Base-by-base conservation (phyloP, 805 yeast species). In the Kuraishia piskuri region DNA sequence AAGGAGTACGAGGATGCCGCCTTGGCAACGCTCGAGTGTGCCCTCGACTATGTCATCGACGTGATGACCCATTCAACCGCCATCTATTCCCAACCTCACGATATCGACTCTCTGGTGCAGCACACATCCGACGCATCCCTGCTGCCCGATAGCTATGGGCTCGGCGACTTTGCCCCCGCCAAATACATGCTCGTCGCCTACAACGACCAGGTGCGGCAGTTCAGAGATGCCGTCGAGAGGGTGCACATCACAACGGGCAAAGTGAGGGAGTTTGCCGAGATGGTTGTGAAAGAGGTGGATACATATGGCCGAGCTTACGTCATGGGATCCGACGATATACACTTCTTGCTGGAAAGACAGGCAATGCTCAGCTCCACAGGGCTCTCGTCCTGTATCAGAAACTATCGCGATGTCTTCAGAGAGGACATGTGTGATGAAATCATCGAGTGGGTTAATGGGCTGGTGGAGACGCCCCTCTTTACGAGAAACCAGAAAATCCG, bases 341-440 rank as follows among this genome's bases (percentile, higher is more conserved):
- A 68, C 0, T 71, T 76, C 8, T 66, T 89, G 37, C 55, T 79
- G 44, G 78, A 73, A 44, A 72, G 84, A 37, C 86, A 86, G 59
- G 68, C 69, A n/a, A 68, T 75, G 2, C 66, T 89, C 26, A 78
- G 80, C 22, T 69, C 82, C 0, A 83, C 89, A 0, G 90, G 90
- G 0, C 70, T 88, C 20, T 78, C 84, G 1, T 76, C 85, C 1
- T 78, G 88, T 50, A 83, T 90, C 17, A 70, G 89, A 53, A 79
- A 83, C 52, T 73, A 80, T 19, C 71, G 90, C 54, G 96, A 89
- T 61, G 70, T 79, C 6, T 85, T 88, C 62, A 72, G 94, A 52
- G 96, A 90, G 62, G 91, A 86, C 54, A 83, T 87, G 88, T 83
- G 86, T 58, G 83, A 79, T 46, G 90, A 84, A 56, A 80, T 89